Base-by-base conservation (phyloP, 371 early-diverging fungal species). In the Dinochytrium kinnereticum region DNA sequence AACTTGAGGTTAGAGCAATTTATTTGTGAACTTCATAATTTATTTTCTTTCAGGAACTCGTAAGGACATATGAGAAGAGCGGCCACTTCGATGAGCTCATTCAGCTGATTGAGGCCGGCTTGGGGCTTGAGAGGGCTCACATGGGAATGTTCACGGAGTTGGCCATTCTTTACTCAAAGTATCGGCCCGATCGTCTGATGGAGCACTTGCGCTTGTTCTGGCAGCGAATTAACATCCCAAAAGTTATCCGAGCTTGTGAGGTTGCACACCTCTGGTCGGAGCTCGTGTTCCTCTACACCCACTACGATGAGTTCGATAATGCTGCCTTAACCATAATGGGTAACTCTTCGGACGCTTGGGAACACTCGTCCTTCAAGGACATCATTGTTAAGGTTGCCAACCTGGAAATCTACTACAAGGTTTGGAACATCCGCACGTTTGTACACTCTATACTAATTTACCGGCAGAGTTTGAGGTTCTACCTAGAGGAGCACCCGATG, bases 111-210 rank as follows among this genome's bases (percentile, higher is more conserved):
- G 97, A 98, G 85, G 91, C 94, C 55, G 95, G 97, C 73, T 85
- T 98, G 10, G 94, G 95, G 21, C 79, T 98, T 70, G 99, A 98
- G 86, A 91, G 99, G 59, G 98, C 98, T 7, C 98, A 98, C 76
- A 98, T 98, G 98, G 98, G 97, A 51, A 97, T 98, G 97, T 98
- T 98, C 79, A 98, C 99, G 0, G 98, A 98, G 80, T 87, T 98
- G 37, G 95, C 98, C 13, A 92, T 98, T 69, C 84, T 97, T 71
- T 98, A 98, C 83, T 91, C 95, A 78, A 96, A 96, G 81, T 96
- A 98, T 89, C 87, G 89, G 2, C 94, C 96, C 1, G 97, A 96
- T 71, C 87, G 91, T 51, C 89, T 97, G 86, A 95, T 96, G 94
- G 97, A 96, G 76, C 98, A 98, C 76, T 88, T 98, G 66, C 94